A percentile compares a stretch with the other conserved stretches of the same genome.
Conservation (phyloP, 1,284 basidiomycete genomes). For the Pholiota adiposa region DNA sequence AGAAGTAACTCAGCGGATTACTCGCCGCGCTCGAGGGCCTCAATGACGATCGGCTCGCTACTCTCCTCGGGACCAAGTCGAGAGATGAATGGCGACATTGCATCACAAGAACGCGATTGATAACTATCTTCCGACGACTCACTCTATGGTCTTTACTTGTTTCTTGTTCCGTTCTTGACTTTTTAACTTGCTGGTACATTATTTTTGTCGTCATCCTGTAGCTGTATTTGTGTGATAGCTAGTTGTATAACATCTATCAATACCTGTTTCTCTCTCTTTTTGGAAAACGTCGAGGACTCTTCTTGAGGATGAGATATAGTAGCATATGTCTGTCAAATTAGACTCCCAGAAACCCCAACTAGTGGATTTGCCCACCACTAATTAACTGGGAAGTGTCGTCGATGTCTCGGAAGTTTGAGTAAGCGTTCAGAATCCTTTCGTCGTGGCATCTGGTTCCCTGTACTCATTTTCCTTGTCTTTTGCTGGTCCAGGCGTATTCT, state of each 20-base stretch:
- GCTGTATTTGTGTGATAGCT: slow-evolving; percentile 14
- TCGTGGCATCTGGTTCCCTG: not conserved
- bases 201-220: slow-evolving; percentile 13
- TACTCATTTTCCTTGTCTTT: not conserved
- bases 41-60: slow-evolving; percentile 55
- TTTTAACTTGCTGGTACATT: slow-evolving; percentile 12
- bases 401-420: too few species aligned
- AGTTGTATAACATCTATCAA: slow-evolving; percentile 12
- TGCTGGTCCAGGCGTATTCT: slow-evolving; percentile 10
- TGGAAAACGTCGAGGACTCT: not conserved
- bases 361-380: not conserved
- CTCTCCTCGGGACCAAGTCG: slow-evolving; percentile 43
- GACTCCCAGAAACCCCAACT: not conserved
- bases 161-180: not conserved
- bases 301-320: not conserved
- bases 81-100: slow-evolving; percentile 34
- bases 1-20: slow-evolving; percentile 49
- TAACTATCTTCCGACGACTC: not conserved
- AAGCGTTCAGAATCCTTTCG: too few species aligned
- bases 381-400: not conserved
- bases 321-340: slow-evolving; percentile 5
- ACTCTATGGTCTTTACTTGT: slow-evolving; percentile 5
- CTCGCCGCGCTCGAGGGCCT: slow-evolving; percentile 49
- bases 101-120: slow-evolving; percentile 32
- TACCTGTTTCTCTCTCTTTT: slow-evolving; percentile 3